Conservation (phyloP, 1,284 basidiomycete genomes). For the Microbotryum scabiosae region DNA sequence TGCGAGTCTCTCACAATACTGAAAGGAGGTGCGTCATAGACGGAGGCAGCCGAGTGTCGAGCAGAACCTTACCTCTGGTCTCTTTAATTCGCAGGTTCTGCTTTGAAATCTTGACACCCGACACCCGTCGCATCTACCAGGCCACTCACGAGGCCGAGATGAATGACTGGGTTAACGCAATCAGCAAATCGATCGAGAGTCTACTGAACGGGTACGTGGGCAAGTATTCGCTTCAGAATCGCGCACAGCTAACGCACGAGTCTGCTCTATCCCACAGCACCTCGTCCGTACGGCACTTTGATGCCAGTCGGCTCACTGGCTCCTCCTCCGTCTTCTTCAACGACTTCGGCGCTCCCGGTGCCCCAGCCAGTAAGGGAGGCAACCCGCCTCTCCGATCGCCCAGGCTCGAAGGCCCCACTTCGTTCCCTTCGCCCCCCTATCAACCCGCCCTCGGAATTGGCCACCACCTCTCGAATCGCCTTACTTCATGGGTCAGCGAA, state of each 20-base stretch:
- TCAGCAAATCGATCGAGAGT: slow-evolving; percentile 48
- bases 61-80: no score
- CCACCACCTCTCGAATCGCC: slow-evolving; percentile 11
- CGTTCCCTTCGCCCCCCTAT: not conserved
- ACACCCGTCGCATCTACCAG: slow-evolving; percentile 46
- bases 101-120: slow-evolving; percentile 48
- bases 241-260: not conserved
- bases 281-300: slow-evolving; percentile 42
- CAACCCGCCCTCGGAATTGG: not conserved
- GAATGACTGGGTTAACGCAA: slow-evolving; percentile 47
- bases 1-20: slow-evolving; percentile 3
- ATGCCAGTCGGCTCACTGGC: slow-evolving; percentile 30
- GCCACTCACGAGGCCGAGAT: slow-evolving; percentile 45
- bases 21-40: slow-evolving; percentile 3
- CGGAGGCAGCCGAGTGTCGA: slow-evolving; percentile 11
- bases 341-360: slow-evolving; percentile 11
- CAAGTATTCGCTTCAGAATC: no score
- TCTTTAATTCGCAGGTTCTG: slow-evolving; percentile 11
- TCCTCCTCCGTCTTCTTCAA: slow-evolving; percentile 21
- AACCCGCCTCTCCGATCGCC: not conserved
- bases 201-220: slow-evolving; percentile 42
- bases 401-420: not conserved
- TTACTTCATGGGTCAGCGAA: slow-evolving; percentile 13
- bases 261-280: slow-evolving; percentile 31
- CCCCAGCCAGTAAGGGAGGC: not conserved